phyloP scores from a whole-genome alignment of 169 alveolate genomes.

The Miamiensis avidus region DNA sequence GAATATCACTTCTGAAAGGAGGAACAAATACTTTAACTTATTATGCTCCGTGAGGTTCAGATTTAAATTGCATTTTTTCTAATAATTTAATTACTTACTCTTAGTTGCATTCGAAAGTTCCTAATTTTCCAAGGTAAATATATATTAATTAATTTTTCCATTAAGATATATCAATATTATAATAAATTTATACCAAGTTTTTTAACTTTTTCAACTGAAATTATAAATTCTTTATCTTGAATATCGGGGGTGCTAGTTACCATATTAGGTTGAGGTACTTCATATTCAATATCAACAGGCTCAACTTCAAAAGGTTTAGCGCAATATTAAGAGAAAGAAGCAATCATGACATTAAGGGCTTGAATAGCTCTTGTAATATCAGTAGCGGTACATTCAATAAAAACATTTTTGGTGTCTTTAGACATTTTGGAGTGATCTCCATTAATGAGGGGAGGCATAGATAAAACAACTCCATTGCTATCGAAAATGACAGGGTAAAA shows the following conservation, averaged over 20 bases:
- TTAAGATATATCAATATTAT: no score
- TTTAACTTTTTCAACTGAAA: constrained; percentile 57
- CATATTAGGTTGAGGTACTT: constrained; percentile 48
- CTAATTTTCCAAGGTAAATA: not conserved
- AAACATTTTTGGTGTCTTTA: constrained; percentile 92
- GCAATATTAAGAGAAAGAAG: constrained; percentile 87
- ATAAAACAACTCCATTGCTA: constrained; percentile 89
- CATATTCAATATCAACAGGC: constrained; percentile 77
- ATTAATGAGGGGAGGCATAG: constrained; percentile 99
- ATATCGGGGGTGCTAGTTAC: constrained; percentile 64
- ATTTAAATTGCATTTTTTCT: constrained; percentile 66
- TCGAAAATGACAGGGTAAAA: constrained; percentile 94
- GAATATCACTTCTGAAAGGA: constrained; percentile 80
- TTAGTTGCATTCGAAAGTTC: constrained; percentile 29
- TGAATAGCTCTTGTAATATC: constrained; percentile 85
- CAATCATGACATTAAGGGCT: constrained; percentile 74
- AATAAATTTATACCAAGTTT: constrained; percentile 53
- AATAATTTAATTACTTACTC: constrained; percentile 59
- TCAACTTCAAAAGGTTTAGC: constrained; percentile 75
- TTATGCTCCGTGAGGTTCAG: constrained; percentile 42
- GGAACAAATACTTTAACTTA: constrained; percentile 40
- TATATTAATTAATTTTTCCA: not conserved
- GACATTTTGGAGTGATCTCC: constrained; percentile 96
- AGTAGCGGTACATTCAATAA: constrained; percentile 96
- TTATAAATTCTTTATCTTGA: constrained; percentile 54